Percentiles rank a stretch among this genome's conserved stretches.
Conservation (phyloP, 257 asterid genomes). For the Penstemon barbatus region DNA sequence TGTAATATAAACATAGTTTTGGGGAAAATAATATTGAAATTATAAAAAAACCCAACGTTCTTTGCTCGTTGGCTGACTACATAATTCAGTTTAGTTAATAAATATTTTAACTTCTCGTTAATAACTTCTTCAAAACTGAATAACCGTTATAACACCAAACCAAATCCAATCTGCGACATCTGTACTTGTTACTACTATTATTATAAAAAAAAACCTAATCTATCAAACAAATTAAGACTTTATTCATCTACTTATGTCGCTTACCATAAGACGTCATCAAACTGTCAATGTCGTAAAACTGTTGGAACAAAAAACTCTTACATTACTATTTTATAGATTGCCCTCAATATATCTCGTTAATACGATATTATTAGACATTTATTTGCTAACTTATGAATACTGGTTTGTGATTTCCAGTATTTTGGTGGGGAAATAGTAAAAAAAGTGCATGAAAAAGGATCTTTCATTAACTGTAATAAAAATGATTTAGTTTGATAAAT, state of each 20-base stretch:
- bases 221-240: conserved; percentile 33
- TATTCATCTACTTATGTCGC: conserved; percentile 7
- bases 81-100: neutral
- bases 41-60: neutral
- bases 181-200: no score
- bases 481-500: no score
- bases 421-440: no score
- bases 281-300: neutral
- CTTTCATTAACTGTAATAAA: neutral
- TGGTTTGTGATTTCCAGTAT: no score
- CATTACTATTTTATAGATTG: no score
- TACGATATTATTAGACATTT: no score
- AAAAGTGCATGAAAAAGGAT: neutral
- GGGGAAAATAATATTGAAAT: no score
- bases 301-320: neutral
- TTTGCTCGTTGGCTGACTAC: neutral
- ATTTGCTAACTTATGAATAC: no score
- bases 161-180: neutral
- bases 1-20: neutral
- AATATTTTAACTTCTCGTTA: conserved; percentile 25
- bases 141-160: conserved; percentile 13
- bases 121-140: conserved; percentile 27
- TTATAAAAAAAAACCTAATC: conserved; percentile 23
- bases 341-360: no score
- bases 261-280: conserved; percentile 18